phyloP scores from a whole-genome alignment of 1,139 yeast genomes.

The Saccharomycopsis hybrid region DNA sequence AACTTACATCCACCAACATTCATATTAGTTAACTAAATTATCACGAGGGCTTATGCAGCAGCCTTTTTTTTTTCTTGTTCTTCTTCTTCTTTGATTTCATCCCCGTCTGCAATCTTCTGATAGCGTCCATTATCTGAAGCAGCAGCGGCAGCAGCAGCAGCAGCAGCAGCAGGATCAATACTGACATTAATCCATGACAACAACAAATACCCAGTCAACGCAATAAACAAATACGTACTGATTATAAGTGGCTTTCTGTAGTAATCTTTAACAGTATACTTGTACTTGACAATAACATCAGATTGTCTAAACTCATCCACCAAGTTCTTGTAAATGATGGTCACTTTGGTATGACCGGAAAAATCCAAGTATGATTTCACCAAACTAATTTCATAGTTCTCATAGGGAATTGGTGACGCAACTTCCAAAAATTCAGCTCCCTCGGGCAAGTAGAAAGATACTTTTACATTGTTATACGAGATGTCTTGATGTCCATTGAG shows the following conservation, averaged over 20 bases:
- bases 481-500: slow-evolving; percentile 67
- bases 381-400: slow-evolving; percentile 32
- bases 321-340: slow-evolving; percentile 53
- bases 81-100: too few relatives aligned
- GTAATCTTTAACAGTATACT: slow-evolving; percentile 47
- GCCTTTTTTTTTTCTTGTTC: too few relatives aligned
- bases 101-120: too few relatives aligned
- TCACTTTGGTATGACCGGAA: slow-evolving; percentile 75
- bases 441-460: slow-evolving; percentile 79
- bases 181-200: slow-evolving; percentile 37
- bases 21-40: too few relatives aligned
- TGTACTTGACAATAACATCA: slow-evolving; percentile 57
- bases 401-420: slow-evolving; percentile 48
- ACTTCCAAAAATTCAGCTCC: slow-evolving; percentile 63
- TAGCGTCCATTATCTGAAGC: too few relatives aligned
- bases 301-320: slow-evolving; percentile 63
- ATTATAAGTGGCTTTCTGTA: slow-evolving; percentile 62
- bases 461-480: slow-evolving; percentile 56
- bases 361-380: slow-evolving; percentile 73
- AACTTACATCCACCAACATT: too few relatives aligned
- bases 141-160: too few relatives aligned
- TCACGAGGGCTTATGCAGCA: too few relatives aligned
- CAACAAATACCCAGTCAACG: slow-evolving; percentile 52
- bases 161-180: slow-evolving; percentile 19
- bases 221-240: slow-evolving; percentile 56